Percentiles rank a stretch among this genome's conserved stretches.
These are phyloP conservation scores for Sporothrix mexicana DNA, from an alignment of 2,329 filamentous ascomycete species.

Conservation along the genomic window DNA sequence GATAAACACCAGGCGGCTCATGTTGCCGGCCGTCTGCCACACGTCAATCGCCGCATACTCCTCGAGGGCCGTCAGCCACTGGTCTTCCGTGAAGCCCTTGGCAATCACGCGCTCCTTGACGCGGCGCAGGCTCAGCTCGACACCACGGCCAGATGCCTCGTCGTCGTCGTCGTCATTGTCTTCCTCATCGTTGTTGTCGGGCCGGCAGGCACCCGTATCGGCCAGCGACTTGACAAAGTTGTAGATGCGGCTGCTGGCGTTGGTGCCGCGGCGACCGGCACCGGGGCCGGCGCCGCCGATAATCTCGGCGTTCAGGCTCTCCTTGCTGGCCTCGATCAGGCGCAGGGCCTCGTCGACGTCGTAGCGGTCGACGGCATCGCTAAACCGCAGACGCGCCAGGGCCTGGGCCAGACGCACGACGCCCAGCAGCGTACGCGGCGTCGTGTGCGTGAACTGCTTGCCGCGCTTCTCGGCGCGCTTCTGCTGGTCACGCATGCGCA, in stretches of 20 bases:
- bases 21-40: slow-evolving; percentile 77
- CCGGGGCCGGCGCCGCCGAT: slow-evolving; percentile 53
- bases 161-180: slow-evolving; percentile 60
- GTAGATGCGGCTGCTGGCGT: slow-evolving; percentile 88
- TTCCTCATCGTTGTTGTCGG: slow-evolving; percentile 67
- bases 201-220: slow-evolving; percentile 82
- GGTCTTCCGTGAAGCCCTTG: slow-evolving; percentile 95
- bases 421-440: slow-evolving; percentile 89
- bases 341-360: slow-evolving; percentile 95
- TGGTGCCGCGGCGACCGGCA: slow-evolving; percentile 69
- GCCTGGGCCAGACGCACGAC: slow-evolving; percentile 93
- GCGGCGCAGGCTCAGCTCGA: slow-evolving; percentile 83
- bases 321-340: slow-evolving; percentile 90
- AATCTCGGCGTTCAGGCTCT: slow-evolving; percentile 82
- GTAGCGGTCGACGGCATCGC: slow-evolving; percentile 80
- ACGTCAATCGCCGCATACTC: slow-evolving; percentile 89
- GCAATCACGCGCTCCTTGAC: slow-evolving; percentile 91
- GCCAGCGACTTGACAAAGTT: slow-evolving; percentile 89
- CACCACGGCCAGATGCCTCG: slow-evolving; percentile 45
- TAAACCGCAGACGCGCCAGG: slow-evolving; percentile 88
- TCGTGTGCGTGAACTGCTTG: slow-evolving; percentile 92
- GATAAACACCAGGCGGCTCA: slow-evolving; percentile 73
- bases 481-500: slow-evolving; percentile 89
- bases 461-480: slow-evolving; percentile 89
- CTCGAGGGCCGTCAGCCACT: slow-evolving; percentile 83